phyloP scores from a whole-genome alignment of 495 filamentous ascomycete species.

The Neurospora sp. region DNA sequence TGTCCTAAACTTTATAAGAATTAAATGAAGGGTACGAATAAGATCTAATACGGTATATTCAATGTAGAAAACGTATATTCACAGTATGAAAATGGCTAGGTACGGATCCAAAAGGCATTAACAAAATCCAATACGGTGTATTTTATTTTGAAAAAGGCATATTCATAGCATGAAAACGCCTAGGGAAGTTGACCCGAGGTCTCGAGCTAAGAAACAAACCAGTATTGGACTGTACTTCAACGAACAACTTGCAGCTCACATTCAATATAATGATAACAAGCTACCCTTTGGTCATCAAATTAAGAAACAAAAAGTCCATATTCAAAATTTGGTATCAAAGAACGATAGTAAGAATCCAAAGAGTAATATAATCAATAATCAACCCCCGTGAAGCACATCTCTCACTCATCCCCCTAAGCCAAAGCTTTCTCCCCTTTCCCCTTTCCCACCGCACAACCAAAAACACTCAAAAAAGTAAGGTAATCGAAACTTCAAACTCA shows the following conservation, averaged over 20 bases:
- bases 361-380: background rate
- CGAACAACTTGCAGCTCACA: background rate
- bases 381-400: background rate
- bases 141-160: no score
- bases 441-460: background rate
- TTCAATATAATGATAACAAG: background rate
- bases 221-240: background rate
- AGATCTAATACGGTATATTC: no score
- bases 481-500: background rate
- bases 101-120: no score
- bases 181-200: no score
- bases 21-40: no score
- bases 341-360: background rate
- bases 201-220: no score
- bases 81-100: no score
- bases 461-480: background rate
- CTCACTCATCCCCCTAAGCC: no score
- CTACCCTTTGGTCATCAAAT: background rate
- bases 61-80: no score
- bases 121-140: no score
- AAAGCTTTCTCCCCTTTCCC: background rate
- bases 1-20: no score
- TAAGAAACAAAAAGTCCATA: background rate
- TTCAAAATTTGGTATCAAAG: background rate
- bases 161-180: no score